Evolutionary conservation across 2,329 filamentous ascomycete species (phyloP), one percentile per base, ranked within the genome.

Genomic region (Calycina marina): DNA sequence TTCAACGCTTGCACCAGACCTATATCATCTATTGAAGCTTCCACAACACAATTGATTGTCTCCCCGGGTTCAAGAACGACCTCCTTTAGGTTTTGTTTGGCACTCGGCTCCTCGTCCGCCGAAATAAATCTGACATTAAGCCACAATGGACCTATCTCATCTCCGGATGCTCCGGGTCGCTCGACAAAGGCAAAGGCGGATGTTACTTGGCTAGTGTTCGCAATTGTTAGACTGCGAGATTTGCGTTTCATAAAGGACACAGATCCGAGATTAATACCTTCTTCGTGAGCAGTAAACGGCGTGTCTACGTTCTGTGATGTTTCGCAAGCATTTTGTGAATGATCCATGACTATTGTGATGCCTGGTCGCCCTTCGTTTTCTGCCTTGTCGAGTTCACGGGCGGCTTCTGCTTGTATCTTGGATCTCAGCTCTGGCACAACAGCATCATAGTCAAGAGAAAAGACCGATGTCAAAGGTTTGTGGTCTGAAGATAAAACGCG

Each of bases 401-500:
- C 86, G 9, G 96, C 81, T 49, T 96, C 85, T 35, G 81, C 73
- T 40, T 93, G 80, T 0, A 96, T 65, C 40, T 73, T 77, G 2
- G 83, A 72, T 52, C 92, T 94, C 15, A 93, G 60, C 16, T 88
- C 77, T 0, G 85, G 80, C 0, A 92, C 74, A 1, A 93, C 81
- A 1, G 82, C 79, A 40, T 94, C 82, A 50, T 90, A 94, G 27
- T 79, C 77, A 5, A 98, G 57, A 0, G 71, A 77, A 50, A 96
- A 96, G 1, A 86, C 62, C 1, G 85, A 83, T 37, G 77, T 72
- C 2, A 98, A 60, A 0, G 90, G 92, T 53, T 98, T 98, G 56
- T 98, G 90, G 47, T 98, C 90, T 0, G 88, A 96, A 1, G 88
- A 93, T 11, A 82, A 69, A 14, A 98, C 77, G 12, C 80, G 69